Conservation (phyloP, 495 filamentous ascomycete species). For the Penicilliopsis zonata region DNA sequence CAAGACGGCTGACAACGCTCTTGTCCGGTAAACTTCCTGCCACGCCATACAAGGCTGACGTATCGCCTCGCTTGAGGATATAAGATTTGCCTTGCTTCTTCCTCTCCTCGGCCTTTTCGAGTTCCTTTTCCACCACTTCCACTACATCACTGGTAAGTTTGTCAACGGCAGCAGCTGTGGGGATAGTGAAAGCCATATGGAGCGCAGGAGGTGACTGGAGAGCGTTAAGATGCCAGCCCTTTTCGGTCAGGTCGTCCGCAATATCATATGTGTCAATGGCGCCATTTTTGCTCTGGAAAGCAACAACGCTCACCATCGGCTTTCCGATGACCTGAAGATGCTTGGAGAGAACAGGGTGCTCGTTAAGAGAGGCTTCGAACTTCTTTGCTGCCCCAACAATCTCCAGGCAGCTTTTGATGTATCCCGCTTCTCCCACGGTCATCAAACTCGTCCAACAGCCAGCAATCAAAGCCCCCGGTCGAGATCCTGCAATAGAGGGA, state of each 20-base stretch:
- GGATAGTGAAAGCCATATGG: conserved; percentile 89
- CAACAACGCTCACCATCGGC: conserved; percentile 81
- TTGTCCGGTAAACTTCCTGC: conserved; percentile 93
- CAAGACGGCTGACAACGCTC: conserved; percentile 82
- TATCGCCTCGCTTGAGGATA: conserved; percentile 46
- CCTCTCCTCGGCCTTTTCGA: conserved; percentile 65
- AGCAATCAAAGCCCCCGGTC: conserved; percentile 87
- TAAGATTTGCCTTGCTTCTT: conserved; percentile 48
- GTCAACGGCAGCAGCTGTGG: conserved; percentile 70
- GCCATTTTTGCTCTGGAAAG: conserved; percentile 59
- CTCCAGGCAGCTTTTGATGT: conserved; percentile 68
- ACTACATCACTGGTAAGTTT: conserved; percentile 65
- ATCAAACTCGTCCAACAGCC: conserved; percentile 89
- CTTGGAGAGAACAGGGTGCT: conserved; percentile 47
- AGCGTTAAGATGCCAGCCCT: conserved; percentile 94
- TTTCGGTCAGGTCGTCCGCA: conserved; percentile 66
- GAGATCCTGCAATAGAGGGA: conserved; percentile 77
- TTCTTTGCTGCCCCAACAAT: conserved; percentile 84
- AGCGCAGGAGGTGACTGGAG: conserved; percentile 88
- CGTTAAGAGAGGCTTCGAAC: conserved; percentile 63
- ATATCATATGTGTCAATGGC: conserved; percentile 78
- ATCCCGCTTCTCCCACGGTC: conserved; percentile 78
- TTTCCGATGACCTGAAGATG: conserved; percentile 75
- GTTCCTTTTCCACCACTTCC: conserved; percentile 64
- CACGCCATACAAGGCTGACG: conserved; percentile 86